Conservation (phyloP, 1,139 yeast genomes). For the Arxiozyma slooffiae region DNA sequence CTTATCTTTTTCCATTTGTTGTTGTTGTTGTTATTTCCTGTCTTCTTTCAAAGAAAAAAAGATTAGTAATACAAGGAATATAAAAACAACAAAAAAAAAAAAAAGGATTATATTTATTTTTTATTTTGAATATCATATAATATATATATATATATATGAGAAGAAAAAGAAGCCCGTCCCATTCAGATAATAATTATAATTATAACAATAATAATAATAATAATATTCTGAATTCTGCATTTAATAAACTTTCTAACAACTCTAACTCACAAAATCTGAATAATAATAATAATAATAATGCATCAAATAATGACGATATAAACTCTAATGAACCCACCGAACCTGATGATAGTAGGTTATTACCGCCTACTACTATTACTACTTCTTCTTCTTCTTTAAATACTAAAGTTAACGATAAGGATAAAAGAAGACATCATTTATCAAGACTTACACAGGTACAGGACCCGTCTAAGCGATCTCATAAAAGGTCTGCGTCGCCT, state of each 20-base stretch:
- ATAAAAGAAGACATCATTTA: constrained; percentile 1
- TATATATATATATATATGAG: constrained; percentile 5
- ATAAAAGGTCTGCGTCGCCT: constrained; percentile 6
- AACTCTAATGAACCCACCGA: constrained; percentile 30
- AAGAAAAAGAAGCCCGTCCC: constrained; percentile 32
- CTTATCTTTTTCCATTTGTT: too few species aligned
- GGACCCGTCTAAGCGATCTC: neutral
- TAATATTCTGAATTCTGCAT: constrained; percentile 12
- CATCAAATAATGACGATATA: constrained; percentile 16
- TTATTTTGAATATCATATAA: neutral
- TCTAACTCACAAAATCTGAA: neutral
- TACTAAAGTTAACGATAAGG: constrained; percentile 3
- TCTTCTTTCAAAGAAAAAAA: too few species aligned
- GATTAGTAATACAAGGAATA: too few species aligned
- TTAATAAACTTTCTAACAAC: neutral
- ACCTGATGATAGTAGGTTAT: constrained; percentile 32
- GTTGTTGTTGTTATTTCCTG: too few species aligned
- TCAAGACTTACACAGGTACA: neutral
- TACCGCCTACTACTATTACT: constrained; percentile 22
- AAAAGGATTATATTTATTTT: too few species aligned
- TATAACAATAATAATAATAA: neutral
- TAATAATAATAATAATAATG: too few species aligned
- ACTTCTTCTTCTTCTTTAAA: constrained; percentile 6
- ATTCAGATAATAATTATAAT: constrained; percentile 16
- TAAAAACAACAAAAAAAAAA: too few species aligned